These are phyloP conservation scores for Colletotrichum sp. DNA, from an alignment of 2,329 filamentous ascomycete species.

Conservation along the genomic window DNA sequence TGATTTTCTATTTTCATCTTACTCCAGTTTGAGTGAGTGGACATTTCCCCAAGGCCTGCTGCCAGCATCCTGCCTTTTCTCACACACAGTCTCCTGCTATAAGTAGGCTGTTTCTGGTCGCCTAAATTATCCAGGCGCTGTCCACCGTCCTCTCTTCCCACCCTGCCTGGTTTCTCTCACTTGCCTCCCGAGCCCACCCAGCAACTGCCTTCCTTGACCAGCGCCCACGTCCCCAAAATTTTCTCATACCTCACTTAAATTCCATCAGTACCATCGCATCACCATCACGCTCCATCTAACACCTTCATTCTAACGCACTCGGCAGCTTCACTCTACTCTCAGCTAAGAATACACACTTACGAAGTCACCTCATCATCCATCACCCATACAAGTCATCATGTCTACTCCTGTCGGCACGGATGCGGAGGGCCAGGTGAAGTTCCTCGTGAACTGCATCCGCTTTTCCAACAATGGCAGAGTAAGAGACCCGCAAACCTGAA, in stretches of 20 bases:
- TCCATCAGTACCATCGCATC: neutral
- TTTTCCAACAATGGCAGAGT: constrained; percentile 66
- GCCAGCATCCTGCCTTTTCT: neutral
- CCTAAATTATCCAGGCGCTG: neutral
- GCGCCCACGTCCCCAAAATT: neutral
- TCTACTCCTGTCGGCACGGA: constrained; percentile 31
- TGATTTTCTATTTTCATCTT: neutral
- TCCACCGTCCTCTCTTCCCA: neutral
- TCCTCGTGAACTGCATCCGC: constrained; percentile 70
- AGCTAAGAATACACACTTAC: neutral
- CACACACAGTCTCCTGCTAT: neutral
- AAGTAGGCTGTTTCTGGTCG: neutral
- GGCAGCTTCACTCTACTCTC: neutral
- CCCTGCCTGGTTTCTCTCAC: neutral
- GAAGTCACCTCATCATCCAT: neutral
- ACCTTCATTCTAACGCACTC: neutral
- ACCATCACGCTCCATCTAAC: neutral
- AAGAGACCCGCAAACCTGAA: constrained; percentile 24
- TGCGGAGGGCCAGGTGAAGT: constrained; percentile 63
- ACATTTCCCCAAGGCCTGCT: neutral
- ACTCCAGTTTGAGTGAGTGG: neutral
- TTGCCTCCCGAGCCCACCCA: neutral
- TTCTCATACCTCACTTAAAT: neutral
- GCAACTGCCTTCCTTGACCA: neutral
- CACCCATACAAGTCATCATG: constrained; percentile 5